These are phyloP conservation scores for Cyberlindnera japonica DNA, from an alignment of 805 yeast species.

Conservation along the genomic window DNA sequence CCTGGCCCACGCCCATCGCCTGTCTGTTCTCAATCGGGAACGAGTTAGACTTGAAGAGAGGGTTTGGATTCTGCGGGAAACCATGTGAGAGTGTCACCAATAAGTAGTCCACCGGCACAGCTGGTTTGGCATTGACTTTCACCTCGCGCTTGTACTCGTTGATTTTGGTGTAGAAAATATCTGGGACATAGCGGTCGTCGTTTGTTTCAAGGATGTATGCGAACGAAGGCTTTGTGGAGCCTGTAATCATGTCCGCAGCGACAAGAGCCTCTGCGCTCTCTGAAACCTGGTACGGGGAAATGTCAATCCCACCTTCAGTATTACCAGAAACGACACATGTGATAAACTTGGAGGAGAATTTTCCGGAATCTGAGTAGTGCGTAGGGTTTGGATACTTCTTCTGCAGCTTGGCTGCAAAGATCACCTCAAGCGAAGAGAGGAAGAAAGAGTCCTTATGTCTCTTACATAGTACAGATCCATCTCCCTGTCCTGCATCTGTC, in stretches of 20 bases:
- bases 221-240: conserved; percentile 87
- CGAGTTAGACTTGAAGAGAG: conserved; percentile 43
- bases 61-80: conserved; percentile 63
- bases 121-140: conserved; percentile 85
- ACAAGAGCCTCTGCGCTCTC: conserved; percentile 84
- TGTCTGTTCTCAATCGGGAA: conserved; percentile 83
- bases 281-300: conserved; percentile 85
- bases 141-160: conserved; percentile 89
- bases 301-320: conserved; percentile 79
- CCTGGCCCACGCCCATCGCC: conserved; percentile 70
- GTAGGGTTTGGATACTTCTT: conserved; percentile 55
- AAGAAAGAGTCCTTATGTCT: conserved; percentile 91
- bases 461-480: conserved; percentile 88
- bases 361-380: conserved; percentile 58
- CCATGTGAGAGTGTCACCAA: conserved; percentile 90
- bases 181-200: conserved; percentile 84
- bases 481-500: conserved; percentile 78
- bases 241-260: conserved; percentile 77
- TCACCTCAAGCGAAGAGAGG: conserved; percentile 79
- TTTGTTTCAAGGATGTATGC: conserved; percentile 76
- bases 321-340: conserved; percentile 96
- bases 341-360: conserved; percentile 83
- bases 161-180: conserved; percentile 74
- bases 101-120: conserved; percentile 88
- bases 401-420: conserved; percentile 82